A percentile compares a stretch with the other conserved stretches of the same genome.
phyloP scores from a whole-genome alignment of 1,284 basidiomycete genomes.

The Leccinum brunneo-olivaceum region DNA sequence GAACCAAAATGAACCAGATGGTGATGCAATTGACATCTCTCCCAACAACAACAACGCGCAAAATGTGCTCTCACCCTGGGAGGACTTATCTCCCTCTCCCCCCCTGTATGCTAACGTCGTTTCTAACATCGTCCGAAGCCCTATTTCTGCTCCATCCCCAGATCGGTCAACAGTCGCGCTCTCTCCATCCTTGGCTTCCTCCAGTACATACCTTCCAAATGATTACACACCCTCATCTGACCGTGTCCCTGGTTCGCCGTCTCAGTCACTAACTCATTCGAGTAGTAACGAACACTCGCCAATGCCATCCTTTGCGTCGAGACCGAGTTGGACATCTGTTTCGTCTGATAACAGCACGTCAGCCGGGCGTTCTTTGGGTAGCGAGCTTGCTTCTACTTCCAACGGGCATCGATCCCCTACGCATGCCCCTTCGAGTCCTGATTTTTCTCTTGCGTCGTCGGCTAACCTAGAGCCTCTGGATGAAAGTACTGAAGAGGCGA shows the following conservation, averaged over 20 bases:
- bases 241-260: slow-evolving; percentile 13
- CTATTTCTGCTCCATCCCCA: slow-evolving; percentile 10
- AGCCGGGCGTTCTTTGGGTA: slow-evolving; percentile 12
- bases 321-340: slow-evolving; percentile 24
- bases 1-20: slow-evolving; percentile 5
- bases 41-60: slow-evolving; percentile 7
- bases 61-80: slow-evolving; percentile 1
- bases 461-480: slow-evolving; percentile 11
- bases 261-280: slow-evolving; percentile 12
- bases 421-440: slow-evolving; percentile 22
- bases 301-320: slow-evolving; percentile 14
- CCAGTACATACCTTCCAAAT: slow-evolving; percentile 5
- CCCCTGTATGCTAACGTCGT: slow-evolving; percentile 25
- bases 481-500: slow-evolving; percentile 17
- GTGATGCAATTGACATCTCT: slow-evolving; percentile 4
- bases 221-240: slow-evolving; percentile 15
- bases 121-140: slow-evolving; percentile 16
- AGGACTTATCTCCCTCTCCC: slow-evolving; percentile 14
- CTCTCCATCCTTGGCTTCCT: slow-evolving; percentile 8
- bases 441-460: slow-evolving; percentile 18
- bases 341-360: slow-evolving; percentile 25
- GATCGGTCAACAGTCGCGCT: slow-evolving; percentile 8
- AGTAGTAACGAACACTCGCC: slow-evolving; percentile 15
- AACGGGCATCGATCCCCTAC: slow-evolving; percentile 18
- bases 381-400: slow-evolving; percentile 14